Conservation (phyloP, 192 early-diverging fungal species). For the Coemansia sp. region DNA sequence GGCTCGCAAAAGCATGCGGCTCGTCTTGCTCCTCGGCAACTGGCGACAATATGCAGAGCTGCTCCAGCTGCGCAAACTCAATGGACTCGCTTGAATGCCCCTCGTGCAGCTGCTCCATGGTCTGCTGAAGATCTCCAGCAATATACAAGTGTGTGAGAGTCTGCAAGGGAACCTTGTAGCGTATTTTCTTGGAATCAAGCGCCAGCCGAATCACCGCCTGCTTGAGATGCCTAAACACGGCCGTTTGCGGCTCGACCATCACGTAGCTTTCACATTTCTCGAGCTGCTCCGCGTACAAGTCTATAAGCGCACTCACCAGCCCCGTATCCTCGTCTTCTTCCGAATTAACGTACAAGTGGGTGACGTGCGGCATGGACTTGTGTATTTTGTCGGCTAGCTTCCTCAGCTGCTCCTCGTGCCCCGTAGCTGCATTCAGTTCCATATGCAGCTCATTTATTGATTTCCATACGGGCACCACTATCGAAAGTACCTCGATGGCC, state of each 20-base stretch:
- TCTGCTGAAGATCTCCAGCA: neutral
- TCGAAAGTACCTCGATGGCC: neutral
- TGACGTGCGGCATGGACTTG: too few relatives aligned
- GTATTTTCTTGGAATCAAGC: too few relatives aligned
- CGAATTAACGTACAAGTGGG: neutral
- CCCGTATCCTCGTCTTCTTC: neutral
- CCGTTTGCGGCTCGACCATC: neutral
- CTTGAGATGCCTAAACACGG: neutral
- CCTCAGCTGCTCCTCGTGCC: too few relatives aligned
- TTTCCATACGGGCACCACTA: constrained; percentile 2
- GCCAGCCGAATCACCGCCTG: neutral
- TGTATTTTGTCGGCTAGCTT: too few relatives aligned
- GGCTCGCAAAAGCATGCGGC: neutral
- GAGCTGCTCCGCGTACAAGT: constrained; percentile 4
- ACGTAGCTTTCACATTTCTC: neutral
- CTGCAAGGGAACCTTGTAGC: too few relatives aligned
- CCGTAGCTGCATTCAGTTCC: neutral
- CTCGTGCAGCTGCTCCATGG: neutral
- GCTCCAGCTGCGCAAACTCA: constrained; percentile 1
- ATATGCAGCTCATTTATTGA: neutral
- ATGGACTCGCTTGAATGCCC: neutral
- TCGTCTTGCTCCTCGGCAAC: too few relatives aligned
- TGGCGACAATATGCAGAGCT: constrained; percentile 2
- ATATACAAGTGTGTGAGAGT: constrained; percentile 1
- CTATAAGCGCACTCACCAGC: neutral